Evolutionary conservation across 139 green algal species (phyloP).

Genomic region (Tetraselmis chui): DNA sequence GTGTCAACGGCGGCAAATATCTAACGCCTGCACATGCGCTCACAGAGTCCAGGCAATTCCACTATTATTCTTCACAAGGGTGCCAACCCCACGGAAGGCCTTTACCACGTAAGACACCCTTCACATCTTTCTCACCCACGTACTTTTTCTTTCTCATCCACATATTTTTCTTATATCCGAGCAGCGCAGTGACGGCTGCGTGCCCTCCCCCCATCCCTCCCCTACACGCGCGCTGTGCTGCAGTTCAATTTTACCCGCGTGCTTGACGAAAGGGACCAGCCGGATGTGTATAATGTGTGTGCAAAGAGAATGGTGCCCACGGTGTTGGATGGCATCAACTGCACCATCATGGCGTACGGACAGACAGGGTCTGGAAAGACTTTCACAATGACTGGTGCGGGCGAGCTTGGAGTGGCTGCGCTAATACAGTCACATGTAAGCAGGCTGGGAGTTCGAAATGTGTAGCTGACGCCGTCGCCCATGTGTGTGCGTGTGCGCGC

Average conservation of each 20-base stretch:
- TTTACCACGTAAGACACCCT: background rate
- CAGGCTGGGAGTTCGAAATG: too few species aligned
- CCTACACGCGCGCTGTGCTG: background rate
- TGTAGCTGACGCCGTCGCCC: too few species aligned
- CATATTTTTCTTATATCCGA: too few species aligned
- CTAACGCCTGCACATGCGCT: too few species aligned
- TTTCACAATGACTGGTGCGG: background rate
- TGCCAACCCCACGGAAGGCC: background rate
- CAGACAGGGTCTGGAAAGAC: background rate
- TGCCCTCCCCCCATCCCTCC: too few species aligned
- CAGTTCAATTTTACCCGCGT: conserved; percentile 18
- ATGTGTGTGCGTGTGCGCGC: background rate
- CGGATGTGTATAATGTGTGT: too few species aligned
- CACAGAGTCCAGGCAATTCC: background rate
- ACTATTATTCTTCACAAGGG: background rate
- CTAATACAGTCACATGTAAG: too few species aligned
- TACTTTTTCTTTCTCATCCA: too few species aligned
- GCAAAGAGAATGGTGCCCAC: conserved; percentile 6
- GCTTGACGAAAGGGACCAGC: background rate
- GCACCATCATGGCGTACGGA: background rate
- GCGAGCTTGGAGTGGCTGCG: too few species aligned
- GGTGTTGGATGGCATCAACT: background rate
- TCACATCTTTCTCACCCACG: too few species aligned
- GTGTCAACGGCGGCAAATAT: too few species aligned
- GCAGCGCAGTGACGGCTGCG: too few species aligned